phyloP scores from a whole-genome alignment of 148 eudicot species.

The Rhododendron simsii region DNA sequence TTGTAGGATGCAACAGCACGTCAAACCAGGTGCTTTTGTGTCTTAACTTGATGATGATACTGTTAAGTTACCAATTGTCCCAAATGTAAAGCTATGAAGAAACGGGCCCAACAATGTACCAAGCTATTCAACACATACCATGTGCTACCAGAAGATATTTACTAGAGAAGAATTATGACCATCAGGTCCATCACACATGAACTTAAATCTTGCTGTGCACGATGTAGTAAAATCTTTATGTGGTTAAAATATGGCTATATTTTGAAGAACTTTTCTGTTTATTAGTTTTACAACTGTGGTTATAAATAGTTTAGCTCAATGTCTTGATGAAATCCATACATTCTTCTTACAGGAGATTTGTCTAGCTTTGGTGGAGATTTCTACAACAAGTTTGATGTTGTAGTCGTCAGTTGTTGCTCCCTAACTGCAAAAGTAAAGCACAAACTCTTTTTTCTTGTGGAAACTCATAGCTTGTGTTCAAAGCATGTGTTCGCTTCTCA shows the following conservation, averaged over 20 bases:
- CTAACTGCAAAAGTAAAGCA: conserved; percentile 55
- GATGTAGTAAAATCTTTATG: neutral
- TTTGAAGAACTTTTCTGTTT: neutral
- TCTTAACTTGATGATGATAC: neutral
- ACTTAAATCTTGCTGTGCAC: neutral
- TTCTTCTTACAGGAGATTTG: conserved; percentile 51
- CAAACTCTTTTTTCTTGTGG: neutral
- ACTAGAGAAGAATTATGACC: neutral
- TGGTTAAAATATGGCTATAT: neutral
- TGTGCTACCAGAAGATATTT: neutral
- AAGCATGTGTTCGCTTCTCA: neutral
- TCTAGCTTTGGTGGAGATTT: conserved; percentile 54
- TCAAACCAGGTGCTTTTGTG: neutral
- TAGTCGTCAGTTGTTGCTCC: conserved; percentile 73
- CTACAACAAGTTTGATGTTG: conserved; percentile 75
- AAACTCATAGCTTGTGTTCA: neutral
- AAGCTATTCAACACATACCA: neutral
- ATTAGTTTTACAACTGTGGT: neutral
- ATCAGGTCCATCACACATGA: neutral
- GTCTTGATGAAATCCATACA: neutral
- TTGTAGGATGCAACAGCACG: neutral
- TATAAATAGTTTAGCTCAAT: neutral
- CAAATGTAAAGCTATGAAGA: neutral
- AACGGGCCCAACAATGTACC: neutral
- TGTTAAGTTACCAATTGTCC: neutral